Evolutionary conservation across 169 alveolate genomes (phyloP).

Genomic region (Babesia caballi): DNA sequence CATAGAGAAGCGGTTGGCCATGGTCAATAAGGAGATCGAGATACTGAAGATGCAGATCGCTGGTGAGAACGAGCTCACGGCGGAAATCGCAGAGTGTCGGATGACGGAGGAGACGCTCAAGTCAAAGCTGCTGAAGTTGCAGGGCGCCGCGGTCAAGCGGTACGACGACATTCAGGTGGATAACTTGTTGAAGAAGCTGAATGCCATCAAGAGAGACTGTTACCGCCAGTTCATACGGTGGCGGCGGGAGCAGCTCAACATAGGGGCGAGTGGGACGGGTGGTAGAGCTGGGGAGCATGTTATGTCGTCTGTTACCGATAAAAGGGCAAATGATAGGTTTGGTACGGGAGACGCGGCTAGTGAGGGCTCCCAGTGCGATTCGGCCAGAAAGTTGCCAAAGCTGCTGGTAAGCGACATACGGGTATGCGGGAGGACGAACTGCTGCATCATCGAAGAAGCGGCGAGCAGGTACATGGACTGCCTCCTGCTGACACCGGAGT

Average conservation of each 20-base stretch:
- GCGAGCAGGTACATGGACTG: conserved; percentile 60
- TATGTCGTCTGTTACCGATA: neutral
- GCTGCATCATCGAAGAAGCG: conserved; percentile 63
- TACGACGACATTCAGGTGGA: conserved; percentile 66
- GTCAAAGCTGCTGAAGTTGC: neutral
- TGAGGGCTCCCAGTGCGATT: neutral
- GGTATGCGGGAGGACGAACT: conserved; percentile 49
- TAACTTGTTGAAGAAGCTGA: conserved; percentile 43
- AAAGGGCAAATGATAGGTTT: neutral
- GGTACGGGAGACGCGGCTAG: neutral
- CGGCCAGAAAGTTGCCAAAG: neutral
- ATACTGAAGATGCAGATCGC: conserved; percentile 14
- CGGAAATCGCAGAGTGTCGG: conserved; percentile 33
- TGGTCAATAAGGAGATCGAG: conserved; percentile 23
- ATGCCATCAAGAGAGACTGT: conserved; percentile 54
- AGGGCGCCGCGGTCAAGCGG: conserved; percentile 22
- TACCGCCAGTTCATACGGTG: conserved; percentile 46
- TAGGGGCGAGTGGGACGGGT: neutral
- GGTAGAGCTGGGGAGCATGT: neutral
- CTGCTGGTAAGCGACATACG: conserved; percentile 60
- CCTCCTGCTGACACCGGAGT: neutral
- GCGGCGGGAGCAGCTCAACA: conserved; percentile 34
- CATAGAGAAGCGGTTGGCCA: conserved; percentile 6
- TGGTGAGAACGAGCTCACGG: conserved; percentile 32
- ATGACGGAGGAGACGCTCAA: conserved; percentile 34